Evolutionary conservation across 2,329 filamentous ascomycete genomes (phyloP), one percentile per base, ranked within the genome.

Genomic region (Penicillium sp.): DNA sequence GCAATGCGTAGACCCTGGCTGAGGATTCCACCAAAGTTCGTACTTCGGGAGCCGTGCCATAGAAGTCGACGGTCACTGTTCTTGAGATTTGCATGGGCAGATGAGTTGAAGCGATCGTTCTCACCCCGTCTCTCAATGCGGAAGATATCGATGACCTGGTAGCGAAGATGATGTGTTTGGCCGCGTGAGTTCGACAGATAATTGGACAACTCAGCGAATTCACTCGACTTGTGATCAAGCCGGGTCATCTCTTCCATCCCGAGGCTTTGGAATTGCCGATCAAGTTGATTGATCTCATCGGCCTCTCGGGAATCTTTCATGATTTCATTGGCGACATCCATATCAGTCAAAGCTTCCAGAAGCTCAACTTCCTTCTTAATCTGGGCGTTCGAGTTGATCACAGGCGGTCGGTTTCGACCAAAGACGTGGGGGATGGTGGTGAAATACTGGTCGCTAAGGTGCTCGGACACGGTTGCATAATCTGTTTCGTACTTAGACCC

Each of bases 1-100:
- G 91, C 91, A 59, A 95, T 95, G n/a, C 90, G 87, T 6, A 96
- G 81, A 59, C 91, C 91, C 70, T 95, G 89, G 52, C 85, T 88
- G 39, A 95, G 82, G 53, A 96, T 96, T 65, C 90, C 91, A 65
- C 87, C 90, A 60, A 86, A 95, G 69, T 95, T 95, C 47, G 89
- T 94, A 29, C 80, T 82, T 31, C 90, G 85, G 15, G 88, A 92
- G 15, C 91, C 90, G 67, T 95, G 91, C 91, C 91, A 96, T 2
- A 96, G 79, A 1, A 95, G 83, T 16, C 89, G 84, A 23, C 87
- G 83, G 66, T 94, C 83, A 44, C 81, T 82, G n/a, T 79, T 74
- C 9, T 78, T 67, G 44, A 80, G 64, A 2, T 76, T 79, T 21
- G 81, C 70, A 54, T 79, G 85, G 7, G 69, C 48, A 41, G 81